These are phyloP conservation scores for Elongisporangium undulatum DNA, from an alignment of 352 stramenopile species.

Conservation along the genomic window DNA sequence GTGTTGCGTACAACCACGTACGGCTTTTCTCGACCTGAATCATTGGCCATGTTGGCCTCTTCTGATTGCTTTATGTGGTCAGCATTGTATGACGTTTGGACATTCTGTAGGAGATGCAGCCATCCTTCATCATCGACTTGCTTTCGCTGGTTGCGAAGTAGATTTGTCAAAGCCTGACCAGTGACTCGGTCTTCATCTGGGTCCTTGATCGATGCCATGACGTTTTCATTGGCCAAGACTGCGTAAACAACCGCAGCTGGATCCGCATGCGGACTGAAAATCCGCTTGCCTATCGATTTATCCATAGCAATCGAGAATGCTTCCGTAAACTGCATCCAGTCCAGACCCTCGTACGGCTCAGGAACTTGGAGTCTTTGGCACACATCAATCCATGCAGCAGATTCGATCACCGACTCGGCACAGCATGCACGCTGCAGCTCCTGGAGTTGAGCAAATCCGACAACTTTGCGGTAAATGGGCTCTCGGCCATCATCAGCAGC, in stretches of 20 bases:
- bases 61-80: conserved; percentile 1
- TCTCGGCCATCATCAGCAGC: background rate
- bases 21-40: conserved; percentile 20
- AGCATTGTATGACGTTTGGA: conserved; percentile 41
- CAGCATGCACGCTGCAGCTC: conserved; percentile 28
- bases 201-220: conserved; percentile 34
- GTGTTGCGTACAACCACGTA: conserved; percentile 52
- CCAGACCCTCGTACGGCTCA: conserved; percentile 12
- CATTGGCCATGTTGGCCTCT: conserved; percentile 9
- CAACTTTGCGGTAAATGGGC: conserved; percentile 10
- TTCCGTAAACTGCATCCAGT: conserved; percentile 49
- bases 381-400: conserved; percentile 28
- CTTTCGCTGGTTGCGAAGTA: conserved; percentile 33
- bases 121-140: conserved; percentile 45
- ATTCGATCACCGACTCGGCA: conserved; percentile 14
- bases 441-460: conserved; percentile 29
- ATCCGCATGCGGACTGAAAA: conserved; percentile 22
- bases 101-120: conserved; percentile 39
- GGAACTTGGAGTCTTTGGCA: conserved; percentile 21
- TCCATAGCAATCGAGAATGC: conserved; percentile 25
- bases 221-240: conserved; percentile 40
- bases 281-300: conserved; percentile 12
- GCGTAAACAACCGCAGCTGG: conserved; percentile 38
- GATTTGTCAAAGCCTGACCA: conserved; percentile 35
- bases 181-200: conserved; percentile 27